Conservation (phyloP, 257 asterid species). For the Solanum medicagineum region DNA sequence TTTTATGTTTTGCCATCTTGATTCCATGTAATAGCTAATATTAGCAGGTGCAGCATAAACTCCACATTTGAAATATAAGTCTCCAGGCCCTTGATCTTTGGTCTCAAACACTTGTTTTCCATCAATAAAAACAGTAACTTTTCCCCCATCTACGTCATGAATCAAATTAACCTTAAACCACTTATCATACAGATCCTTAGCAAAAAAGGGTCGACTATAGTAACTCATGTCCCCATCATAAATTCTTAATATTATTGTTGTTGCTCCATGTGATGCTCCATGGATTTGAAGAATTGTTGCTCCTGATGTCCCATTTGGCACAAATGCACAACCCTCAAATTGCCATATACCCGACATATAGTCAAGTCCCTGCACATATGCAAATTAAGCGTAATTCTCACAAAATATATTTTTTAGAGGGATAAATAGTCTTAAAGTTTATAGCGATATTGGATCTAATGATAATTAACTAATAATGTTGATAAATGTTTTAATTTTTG, state of each 20-base stretch:
- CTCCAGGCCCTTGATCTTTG: constrained; percentile 18
- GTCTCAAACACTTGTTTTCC: constrained; percentile 7
- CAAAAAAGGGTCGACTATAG: not conserved
- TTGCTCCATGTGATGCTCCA: constrained; percentile 9
- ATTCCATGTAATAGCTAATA: constrained; percentile 6
- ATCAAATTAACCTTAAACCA: constrained; percentile 22
- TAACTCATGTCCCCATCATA: not conserved
- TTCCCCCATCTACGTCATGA: constrained; percentile 19
- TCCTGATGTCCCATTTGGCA: not conserved
- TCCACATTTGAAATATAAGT: constrained; percentile 26
- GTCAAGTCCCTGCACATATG: too few relatives aligned
- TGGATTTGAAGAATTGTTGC: not conserved
- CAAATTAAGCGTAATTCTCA: too few relatives aligned
- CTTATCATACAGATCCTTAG: not conserved
- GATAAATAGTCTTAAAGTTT: too few relatives aligned
- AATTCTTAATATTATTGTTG: constrained; percentile 12
- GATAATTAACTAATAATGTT: too few relatives aligned
- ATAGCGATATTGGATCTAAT: too few relatives aligned
- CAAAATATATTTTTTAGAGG: too few relatives aligned
- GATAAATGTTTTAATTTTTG: too few relatives aligned
- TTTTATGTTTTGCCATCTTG: constrained; percentile 5
- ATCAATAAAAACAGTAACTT: constrained; percentile 12
- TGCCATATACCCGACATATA: not conserved
- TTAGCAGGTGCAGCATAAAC: constrained; percentile 20
- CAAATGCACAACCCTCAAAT: not conserved